A percentile compares a stretch with the other conserved stretches of the same genome.
Evolutionary conservation across 352 stramenopile species (phyloP).

Genomic region (Pythium scleroteichum): DNA sequence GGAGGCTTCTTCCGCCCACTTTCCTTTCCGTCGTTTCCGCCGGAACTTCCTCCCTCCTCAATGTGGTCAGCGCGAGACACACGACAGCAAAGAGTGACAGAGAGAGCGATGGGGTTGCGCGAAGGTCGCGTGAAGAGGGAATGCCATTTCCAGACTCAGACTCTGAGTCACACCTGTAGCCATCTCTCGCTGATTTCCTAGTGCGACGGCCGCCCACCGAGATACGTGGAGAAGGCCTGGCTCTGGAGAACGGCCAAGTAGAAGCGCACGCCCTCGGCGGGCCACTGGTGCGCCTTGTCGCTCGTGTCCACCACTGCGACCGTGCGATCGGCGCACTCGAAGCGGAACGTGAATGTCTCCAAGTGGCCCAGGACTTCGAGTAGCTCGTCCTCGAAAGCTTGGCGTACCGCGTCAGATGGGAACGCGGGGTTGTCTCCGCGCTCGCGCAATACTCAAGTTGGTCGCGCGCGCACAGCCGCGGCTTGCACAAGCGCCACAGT

Average conservation of each 20-base stretch:
- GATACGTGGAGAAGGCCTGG: conserved; percentile 58
- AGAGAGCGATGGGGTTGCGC: conserved; percentile 4
- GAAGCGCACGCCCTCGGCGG: conserved; percentile 42
- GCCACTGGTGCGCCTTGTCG: conserved; percentile 37
- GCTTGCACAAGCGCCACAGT: conserved; percentile 42
- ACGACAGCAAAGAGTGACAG: conserved; percentile 8
- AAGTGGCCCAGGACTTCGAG: conserved; percentile 42
- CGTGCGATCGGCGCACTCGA: conserved; percentile 38
- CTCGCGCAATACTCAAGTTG: conserved; percentile 22
- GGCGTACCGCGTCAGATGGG: conserved; percentile 30
- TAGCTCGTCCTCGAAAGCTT: conserved; percentile 45
- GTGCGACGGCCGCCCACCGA: conserved; percentile 21
- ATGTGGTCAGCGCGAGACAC: conserved; percentile 26
- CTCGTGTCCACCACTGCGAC: conserved; percentile 55
- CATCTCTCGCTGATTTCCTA: background rate
- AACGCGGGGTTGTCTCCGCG: conserved; percentile 13
- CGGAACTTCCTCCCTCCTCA: conserved; percentile 6
- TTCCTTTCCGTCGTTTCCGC: conserved; percentile 16
- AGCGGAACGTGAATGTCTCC: conserved; percentile 64
- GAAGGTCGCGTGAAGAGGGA: conserved; percentile 20
- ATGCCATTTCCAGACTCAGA: conserved; percentile 3
- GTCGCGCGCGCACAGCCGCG: conserved; percentile 39
- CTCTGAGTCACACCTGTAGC: conserved; percentile 14
- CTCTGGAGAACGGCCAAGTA: conserved; percentile 51
- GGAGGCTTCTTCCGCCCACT: conserved; percentile 9